Percentiles rank a stretch among this genome's conserved stretches.
These are phyloP conservation scores for Boletus semigastroideus DNA, from an alignment of 1,284 basidiomycete genomes.

Conservation along the genomic window DNA sequence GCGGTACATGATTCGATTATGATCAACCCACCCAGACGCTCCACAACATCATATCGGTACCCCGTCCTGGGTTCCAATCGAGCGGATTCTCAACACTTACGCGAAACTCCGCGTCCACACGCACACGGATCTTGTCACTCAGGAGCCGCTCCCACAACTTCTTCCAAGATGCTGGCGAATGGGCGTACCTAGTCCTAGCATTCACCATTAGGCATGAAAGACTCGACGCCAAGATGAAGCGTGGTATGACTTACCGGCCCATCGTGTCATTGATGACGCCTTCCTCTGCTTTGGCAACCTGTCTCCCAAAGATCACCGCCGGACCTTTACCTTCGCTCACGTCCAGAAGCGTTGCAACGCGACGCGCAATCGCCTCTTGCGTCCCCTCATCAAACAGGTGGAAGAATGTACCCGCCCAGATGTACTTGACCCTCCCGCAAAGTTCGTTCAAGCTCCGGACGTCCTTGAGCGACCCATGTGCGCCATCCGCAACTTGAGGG, in stretches of 20 bases:
- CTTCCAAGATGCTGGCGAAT: slow-evolving; percentile 4
- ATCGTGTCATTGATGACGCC: not conserved
- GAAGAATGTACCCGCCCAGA: slow-evolving; percentile 37
- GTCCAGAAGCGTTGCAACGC: slow-evolving; percentile 30
- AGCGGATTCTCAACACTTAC: not conserved
- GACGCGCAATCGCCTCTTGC: slow-evolving; percentile 34
- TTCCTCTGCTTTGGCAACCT: not conserved
- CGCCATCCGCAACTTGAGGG: not conserved
- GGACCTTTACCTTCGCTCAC: not conserved
- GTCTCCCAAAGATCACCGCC: slow-evolving; percentile 2
- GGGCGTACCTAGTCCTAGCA: slow-evolving; percentile 4
- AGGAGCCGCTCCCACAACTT: slow-evolving; percentile 3
- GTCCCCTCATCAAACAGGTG: slow-evolving; percentile 38
- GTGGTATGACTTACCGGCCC: not conserved
- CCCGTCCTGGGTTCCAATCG: not conserved
- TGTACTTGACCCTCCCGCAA: slow-evolving; percentile 24
- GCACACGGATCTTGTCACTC: not conserved
- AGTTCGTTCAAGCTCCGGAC: slow-evolving; percentile 15
- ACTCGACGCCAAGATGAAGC: not conserved
- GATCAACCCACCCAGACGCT: not conserved
- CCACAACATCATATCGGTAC: slow-evolving; percentile 2
- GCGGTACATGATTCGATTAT: not conserved
- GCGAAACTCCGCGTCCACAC: not conserved
- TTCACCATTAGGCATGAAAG: not conserved
- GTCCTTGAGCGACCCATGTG: not conserved